Base-by-base conservation (phyloP, 2,329 filamentous ascomycete genomes). In the Neoascochyta sp. region DNA sequence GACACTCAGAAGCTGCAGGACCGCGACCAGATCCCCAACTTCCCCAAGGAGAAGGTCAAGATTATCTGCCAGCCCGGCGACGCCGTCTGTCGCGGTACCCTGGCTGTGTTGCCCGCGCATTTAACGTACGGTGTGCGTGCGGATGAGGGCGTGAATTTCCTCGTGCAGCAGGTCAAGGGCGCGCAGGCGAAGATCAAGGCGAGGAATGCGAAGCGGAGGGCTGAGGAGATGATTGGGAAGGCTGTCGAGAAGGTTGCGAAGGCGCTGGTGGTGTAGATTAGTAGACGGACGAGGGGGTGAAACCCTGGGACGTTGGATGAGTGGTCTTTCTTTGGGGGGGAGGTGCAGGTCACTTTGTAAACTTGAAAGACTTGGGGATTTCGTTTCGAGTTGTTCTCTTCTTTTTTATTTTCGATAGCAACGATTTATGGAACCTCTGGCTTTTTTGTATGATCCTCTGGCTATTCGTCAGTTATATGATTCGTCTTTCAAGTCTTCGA, bases 21-120 rank as follows among this genome's bases (percentile, higher is more conserved):
- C 25, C 60, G 63, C 7, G 52, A 57, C 17, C 61, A 67, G 39
- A 57, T 70, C n/a, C 41, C 58, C 5, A 45, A 52, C 16, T 69
- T 66, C 42, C 60, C 63, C n/a, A 44, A 56, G 26, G 56, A 54
- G 2, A 67, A 73, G 43, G 61, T 65, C 4, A 63, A 70, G 44
- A 68, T 71, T 12, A 66, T 70, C 20, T 77, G 74, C 36, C 65
- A 70, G 16, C 24, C 41, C 3, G 73, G 69, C 0, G 74, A 78
- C 41, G 56, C 67, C 7, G 73, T 78, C 5, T 78, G 74, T 36
- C 31, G 52, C 4, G 68, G 72, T 18, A 68, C 67, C 0, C 46
- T 65, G 13, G 57, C 39, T 1, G 46, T 63, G 9, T 22, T 49
- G 23, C 47, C 57, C 9, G 39, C 53, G 5, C 57, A 60, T 34